phyloP scores from a whole-genome alignment of 495 filamentous ascomycete species.

The Wilcoxina mikolae region DNA sequence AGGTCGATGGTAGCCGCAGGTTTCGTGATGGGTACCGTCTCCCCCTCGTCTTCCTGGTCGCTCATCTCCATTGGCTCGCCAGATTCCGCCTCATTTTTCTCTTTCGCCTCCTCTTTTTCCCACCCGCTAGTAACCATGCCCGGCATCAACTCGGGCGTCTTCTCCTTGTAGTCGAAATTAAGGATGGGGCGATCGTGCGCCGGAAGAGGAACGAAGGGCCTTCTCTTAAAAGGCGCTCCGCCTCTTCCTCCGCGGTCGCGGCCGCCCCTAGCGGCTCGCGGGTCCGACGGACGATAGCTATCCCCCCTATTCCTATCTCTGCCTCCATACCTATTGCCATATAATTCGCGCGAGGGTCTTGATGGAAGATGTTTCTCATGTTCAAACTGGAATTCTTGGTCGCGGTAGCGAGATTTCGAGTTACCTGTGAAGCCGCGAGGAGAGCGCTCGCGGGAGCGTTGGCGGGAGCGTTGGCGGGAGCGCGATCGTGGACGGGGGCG shows the following conservation, averaged over 20 bases:
- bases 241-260: slow-evolving; percentile 10
- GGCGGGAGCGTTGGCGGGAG: background rate
- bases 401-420: slow-evolving; percentile 13
- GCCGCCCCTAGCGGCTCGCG: slow-evolving; percentile 9
- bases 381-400: slow-evolving; percentile 21
- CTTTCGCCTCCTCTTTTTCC: slow-evolving; percentile 6
- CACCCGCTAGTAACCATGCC: slow-evolving; percentile 22
- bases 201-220: slow-evolving; percentile 12
- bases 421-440: slow-evolving; percentile 20
- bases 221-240: slow-evolving; percentile 13
- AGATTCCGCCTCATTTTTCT: background rate
- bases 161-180: slow-evolving; percentile 24
- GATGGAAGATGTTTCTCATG: slow-evolving; percentile 9
- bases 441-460: background rate
- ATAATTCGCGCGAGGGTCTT: slow-evolving; percentile 1
- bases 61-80: slow-evolving; percentile 15
- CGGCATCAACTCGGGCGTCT: slow-evolving; percentile 25
- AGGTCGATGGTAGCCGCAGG: too few species aligned
- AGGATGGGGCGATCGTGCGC: slow-evolving; percentile 28
- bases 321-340: slow-evolving; percentile 1
- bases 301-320: slow-evolving; percentile 4
- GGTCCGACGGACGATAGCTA: slow-evolving; percentile 7
- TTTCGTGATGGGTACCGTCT: background rate
- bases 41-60: background rate
- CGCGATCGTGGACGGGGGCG: slow-evolving; percentile 3